phyloP scores from a whole-genome alignment of 352 stramenopile species.

The Pythium dissotocum region DNA sequence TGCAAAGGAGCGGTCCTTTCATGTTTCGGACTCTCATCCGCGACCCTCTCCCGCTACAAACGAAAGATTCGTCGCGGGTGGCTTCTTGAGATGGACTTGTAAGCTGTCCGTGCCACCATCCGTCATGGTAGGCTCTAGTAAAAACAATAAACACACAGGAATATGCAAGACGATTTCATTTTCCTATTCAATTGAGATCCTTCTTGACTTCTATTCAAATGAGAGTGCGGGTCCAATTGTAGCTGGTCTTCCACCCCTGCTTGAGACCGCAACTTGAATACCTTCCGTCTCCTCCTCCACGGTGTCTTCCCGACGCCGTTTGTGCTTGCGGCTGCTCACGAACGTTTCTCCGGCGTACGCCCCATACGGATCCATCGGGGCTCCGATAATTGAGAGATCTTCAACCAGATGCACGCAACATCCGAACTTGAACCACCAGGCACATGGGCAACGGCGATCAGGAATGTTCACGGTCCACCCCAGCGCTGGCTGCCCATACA shows the following conservation, averaged over 20 bases:
- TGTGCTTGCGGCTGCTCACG: too few species aligned
- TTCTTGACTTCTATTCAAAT: background rate
- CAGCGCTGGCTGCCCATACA: constrained; percentile 1
- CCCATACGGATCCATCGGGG: background rate
- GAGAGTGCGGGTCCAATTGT: background rate
- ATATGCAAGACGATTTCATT: too few species aligned
- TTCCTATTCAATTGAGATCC: too few species aligned
- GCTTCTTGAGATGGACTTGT: background rate
- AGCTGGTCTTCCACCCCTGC: background rate
- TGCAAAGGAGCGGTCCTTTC: background rate
- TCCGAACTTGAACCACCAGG: constrained; percentile 19
- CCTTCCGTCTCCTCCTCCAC: too few species aligned
- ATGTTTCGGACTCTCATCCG: background rate
- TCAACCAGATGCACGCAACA: constrained; percentile 17
- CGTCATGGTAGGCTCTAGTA: too few species aligned
- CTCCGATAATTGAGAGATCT: constrained; percentile 4
- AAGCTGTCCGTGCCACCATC: too few species aligned
- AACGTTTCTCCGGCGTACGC: background rate
- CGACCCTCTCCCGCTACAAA: background rate
- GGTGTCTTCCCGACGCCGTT: too few species aligned
- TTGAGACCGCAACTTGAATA: background rate
- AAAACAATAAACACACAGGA: too few species aligned
- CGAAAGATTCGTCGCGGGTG: background rate
- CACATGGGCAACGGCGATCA: constrained; percentile 1
- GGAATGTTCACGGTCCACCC: constrained; percentile 11